Evolutionary conservation across 768 basidiomycete species (phyloP).

Genomic region (Termitomyces titanicus): DNA sequence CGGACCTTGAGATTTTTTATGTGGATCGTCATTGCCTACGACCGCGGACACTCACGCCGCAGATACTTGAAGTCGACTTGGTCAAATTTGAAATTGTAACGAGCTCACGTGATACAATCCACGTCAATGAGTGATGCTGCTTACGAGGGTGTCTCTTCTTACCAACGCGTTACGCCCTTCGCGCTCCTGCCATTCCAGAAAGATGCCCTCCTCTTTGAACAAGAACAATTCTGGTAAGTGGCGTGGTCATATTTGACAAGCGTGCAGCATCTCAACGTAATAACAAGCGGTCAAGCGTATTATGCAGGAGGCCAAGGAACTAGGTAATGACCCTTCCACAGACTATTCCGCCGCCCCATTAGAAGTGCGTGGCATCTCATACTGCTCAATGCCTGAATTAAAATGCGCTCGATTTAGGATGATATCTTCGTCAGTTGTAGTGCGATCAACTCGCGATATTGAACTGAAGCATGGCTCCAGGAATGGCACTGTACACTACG

Average conservation of each 20-base stretch:
- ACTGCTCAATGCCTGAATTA: constrained; percentile 3
- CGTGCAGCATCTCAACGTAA: background rate
- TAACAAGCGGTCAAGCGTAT: constrained; percentile 89
- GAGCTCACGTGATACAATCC: constrained; percentile 17
- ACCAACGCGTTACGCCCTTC: constrained; percentile 46
- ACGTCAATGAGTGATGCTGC: constrained; percentile 11
- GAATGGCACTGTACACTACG: constrained; percentile 99
- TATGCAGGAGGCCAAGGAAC: constrained; percentile 92
- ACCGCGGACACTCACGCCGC: constrained; percentile 9
- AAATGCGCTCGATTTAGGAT: constrained; percentile 42
- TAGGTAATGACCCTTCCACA: constrained; percentile 77
- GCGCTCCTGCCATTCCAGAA: constrained; percentile 5
- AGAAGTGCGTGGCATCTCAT: constrained; percentile 45
- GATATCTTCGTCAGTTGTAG: constrained; percentile 78
- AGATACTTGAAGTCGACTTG: constrained; percentile 1
- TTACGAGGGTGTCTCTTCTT: constrained; percentile 23
- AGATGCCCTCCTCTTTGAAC: constrained; percentile 51
- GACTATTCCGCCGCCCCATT: constrained; percentile 86
- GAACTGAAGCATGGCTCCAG: constrained; percentile 26
- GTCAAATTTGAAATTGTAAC: constrained; percentile 2
- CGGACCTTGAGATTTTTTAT: constrained; percentile 80
- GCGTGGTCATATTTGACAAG: background rate
- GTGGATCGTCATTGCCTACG: constrained; percentile 59
- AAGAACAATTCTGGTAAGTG: constrained; percentile 84
- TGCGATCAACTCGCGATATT: constrained; percentile 6